phyloP scores from a whole-genome alignment of 805 yeast genomes.

The Kodamaea sagamina region DNA sequence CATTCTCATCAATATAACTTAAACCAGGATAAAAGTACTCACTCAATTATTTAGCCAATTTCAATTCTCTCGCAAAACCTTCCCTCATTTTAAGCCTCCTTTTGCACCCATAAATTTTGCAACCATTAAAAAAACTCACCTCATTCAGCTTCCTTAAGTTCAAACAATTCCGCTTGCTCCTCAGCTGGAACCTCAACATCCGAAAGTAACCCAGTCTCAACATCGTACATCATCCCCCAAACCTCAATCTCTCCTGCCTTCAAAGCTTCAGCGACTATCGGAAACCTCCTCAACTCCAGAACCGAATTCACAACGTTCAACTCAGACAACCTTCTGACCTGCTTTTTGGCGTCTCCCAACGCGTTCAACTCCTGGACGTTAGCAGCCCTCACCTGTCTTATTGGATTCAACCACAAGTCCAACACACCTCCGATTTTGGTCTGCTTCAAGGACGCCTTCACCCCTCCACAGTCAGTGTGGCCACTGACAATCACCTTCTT shows the following conservation, averaged over 20 bases:
- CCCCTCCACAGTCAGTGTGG: constrained; percentile 94
- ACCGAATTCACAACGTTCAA: constrained; percentile 76
- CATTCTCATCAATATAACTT: too few relatives aligned
- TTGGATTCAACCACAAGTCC: constrained; percentile 70
- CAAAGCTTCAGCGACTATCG: constrained; percentile 66
- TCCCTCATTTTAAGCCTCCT: too few relatives aligned
- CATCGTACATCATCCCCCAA: constrained; percentile 83
- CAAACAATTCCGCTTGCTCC: constrained; percentile 43
- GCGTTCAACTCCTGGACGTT: constrained; percentile 51
- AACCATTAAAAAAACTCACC: background rate
- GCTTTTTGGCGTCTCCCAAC: constrained; percentile 50
- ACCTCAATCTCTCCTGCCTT: constrained; percentile 65
- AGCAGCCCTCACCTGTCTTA: constrained; percentile 66
- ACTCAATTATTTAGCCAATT: too few relatives aligned
- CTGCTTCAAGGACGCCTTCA: constrained; percentile 71
- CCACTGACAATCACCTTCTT: constrained; percentile 84
- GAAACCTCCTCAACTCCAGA: constrained; percentile 61
- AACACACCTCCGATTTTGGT: constrained; percentile 66
- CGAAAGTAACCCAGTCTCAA: constrained; percentile 64
- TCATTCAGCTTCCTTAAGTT: background rate
- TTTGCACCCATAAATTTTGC: too few relatives aligned
- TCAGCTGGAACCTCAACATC: constrained; percentile 41
- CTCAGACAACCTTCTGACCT: constrained; percentile 66
- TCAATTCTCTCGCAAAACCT: too few relatives aligned
- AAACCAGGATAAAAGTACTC: too few relatives aligned